Base-by-base conservation (phyloP, 2,329 filamentous ascomycete genomes). In the Trichoderma sp. region DNA sequence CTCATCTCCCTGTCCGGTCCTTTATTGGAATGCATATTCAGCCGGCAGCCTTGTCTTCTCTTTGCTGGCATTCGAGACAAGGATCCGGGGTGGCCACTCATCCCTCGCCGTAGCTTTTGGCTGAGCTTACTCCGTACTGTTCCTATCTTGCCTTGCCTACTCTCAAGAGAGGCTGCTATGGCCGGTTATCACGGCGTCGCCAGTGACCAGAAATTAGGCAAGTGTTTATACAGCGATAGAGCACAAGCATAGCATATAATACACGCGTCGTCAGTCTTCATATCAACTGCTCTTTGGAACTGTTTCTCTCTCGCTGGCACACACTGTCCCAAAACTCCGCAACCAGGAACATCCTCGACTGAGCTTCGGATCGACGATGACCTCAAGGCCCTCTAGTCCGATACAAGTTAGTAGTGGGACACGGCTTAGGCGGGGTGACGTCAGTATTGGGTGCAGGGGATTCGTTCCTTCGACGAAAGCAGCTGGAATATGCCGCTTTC, bases 381-480 rank as follows among this genome's bases (percentile, higher is more conserved):
- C 52, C 63, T 54, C 52, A 48, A 65, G 63, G 9, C 5, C 52
- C 63, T 54, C 52, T 57, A 65, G 63, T 48, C 52, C 52, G 19
- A n/a, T 27, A n/a, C 25, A 39, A 19, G 48, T 48, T 65, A 57
- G 52, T 22, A 34, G 37, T 37, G 50, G 58, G 50, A 35, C 61
- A 56, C 56, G 61, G 61, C 61, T 52, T 25, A 45, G 27, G 61
- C 50, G 35, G 25, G 10, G 50, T 65, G 63, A 65, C 63, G 63
- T 65, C 63, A 65, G 35, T 64, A 27, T 17, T 29, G 25, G 29
- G 37, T 37, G 37, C 63, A 48, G 19, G 37, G 52, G 50, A 65
- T 65, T 53, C 29, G 57, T 57, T 53, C 37, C 50, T 57, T 65
- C 13, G 27, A 65, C 63, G 50, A 22, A 56, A 56, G n/a, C 63